phyloP scores from a whole-genome alignment of 2,329 filamentous ascomycete genomes.

The Fusarium ramigenum region DNA sequence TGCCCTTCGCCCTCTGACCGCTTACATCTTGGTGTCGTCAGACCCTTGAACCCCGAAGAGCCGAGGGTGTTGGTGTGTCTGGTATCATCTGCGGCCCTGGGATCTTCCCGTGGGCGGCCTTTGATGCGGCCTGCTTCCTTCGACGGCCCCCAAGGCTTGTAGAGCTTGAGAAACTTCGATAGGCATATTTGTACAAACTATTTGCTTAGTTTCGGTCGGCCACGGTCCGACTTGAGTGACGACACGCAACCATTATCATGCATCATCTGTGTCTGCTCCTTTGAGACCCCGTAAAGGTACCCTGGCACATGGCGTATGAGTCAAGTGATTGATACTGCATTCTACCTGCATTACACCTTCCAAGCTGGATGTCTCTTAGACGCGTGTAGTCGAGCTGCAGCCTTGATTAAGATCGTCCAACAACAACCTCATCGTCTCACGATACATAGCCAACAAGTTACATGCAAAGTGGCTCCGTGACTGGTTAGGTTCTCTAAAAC shows the following conservation, averaged over 20 bases:
- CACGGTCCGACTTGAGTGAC: constrained; percentile 20
- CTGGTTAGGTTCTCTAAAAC: not conserved
- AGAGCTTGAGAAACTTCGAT: constrained; percentile 8
- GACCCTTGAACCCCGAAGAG: constrained; percentile 1
- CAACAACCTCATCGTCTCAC: constrained; percentile 8
- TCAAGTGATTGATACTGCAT: constrained; percentile 45
- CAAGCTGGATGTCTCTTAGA: constrained; percentile 18
- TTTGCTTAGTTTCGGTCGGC: constrained; percentile 8
- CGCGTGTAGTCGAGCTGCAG: constrained; percentile 31
- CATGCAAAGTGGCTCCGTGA: constrained; percentile 36
- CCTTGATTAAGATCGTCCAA: constrained; percentile 28
- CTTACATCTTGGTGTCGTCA: constrained; percentile 5
- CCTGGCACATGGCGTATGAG: constrained; percentile 43
- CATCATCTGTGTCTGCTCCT: constrained; percentile 21
- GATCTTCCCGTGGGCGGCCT: constrained; percentile 41
- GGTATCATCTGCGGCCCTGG: constrained; percentile 24
- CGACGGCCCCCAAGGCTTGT: constrained; percentile 9
- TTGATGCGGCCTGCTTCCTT: constrained; percentile 29
- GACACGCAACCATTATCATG: constrained; percentile 27
- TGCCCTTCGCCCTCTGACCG: constrained; percentile 13
- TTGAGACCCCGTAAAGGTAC: constrained; percentile 27
- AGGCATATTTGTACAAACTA: constrained; percentile 6
- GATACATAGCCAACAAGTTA: constrained; percentile 35
- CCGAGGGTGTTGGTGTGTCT: constrained; percentile 24
- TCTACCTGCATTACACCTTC: constrained; percentile 27